Evolutionary conservation across 306 rosid species (phyloP).

Genomic region (Gynostemma pentaphyllum): DNA sequence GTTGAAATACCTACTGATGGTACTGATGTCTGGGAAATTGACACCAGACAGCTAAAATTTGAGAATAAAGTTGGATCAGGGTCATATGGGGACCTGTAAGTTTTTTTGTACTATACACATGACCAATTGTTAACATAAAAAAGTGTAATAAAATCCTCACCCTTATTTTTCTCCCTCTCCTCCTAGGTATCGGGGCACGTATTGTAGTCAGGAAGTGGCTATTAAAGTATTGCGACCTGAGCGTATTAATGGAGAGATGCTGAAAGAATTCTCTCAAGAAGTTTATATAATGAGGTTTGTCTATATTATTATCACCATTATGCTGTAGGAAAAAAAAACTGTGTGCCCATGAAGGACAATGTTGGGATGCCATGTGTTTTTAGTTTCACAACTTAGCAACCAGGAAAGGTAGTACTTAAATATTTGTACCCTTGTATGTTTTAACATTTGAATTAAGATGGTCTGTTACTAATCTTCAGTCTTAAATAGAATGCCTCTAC

Average conservation of each 20-base stretch:
- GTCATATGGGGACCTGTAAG: constrained; percentile 93
- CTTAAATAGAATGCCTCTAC: constrained; percentile 1
- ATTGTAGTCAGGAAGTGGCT: constrained; percentile 96
- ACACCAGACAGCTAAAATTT: constrained; percentile 57
- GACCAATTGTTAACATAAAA: constrained; percentile 9
- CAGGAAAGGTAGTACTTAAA: not conserved
- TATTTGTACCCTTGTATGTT: not conserved
- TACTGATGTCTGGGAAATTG: constrained; percentile 97
- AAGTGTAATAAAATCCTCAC: constrained; percentile 15
- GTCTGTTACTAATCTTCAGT: constrained; percentile 3
- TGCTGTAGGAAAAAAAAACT: not conserved
- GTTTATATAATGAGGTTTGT: constrained; percentile 95
- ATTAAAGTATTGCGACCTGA: constrained; percentile 86
- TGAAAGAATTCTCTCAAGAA: constrained; percentile 92
- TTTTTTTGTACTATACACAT: constrained; percentile 20
- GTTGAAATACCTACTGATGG: constrained; percentile 90
- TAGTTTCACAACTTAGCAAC: constrained; percentile 3
- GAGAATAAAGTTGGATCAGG: constrained; percentile 96
- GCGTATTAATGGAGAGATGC: constrained; percentile 68
- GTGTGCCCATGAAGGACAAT: not conserved
- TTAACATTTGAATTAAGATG: not conserved
- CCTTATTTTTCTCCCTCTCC: constrained; percentile 30
- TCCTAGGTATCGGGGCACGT: constrained; percentile 78
- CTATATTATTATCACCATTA: constrained; percentile 13
- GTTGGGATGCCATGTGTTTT: constrained; percentile 2